These are phyloP conservation scores for Candida sojae DNA, from an alignment of 1,139 yeast species.

Conservation along the genomic window DNA sequence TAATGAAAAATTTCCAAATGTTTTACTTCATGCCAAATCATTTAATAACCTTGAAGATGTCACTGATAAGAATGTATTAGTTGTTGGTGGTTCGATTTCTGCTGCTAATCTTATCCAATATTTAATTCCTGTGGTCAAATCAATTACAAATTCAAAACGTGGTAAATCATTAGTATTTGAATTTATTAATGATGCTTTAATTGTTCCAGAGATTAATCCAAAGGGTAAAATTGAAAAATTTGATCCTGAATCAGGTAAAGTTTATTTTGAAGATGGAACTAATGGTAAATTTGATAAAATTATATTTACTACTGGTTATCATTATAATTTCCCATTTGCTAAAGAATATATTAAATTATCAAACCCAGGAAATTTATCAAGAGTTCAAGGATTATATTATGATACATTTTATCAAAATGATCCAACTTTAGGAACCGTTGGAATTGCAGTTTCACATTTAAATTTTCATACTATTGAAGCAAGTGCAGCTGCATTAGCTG, in stretches of 20 bases:
- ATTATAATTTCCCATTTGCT: slow-evolving; percentile 37
- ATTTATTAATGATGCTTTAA: slow-evolving; percentile 38
- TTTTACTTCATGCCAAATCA: slow-evolving; percentile 59
- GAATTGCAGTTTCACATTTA: slow-evolving; percentile 38
- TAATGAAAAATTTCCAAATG: slow-evolving; percentile 43
- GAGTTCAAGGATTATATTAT: slow-evolving; percentile 39
- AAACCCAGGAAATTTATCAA: slow-evolving; percentile 26
- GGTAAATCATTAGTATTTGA: slow-evolving; percentile 29
- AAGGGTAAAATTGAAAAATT: slow-evolving; percentile 30
- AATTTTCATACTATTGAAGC: slow-evolving; percentile 47
- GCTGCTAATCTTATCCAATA: slow-evolving; percentile 56
- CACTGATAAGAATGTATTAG: slow-evolving; percentile 41
- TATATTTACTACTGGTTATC: slow-evolving; percentile 40
- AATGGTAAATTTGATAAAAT: slow-evolving; percentile 25
- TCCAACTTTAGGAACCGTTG: slow-evolving; percentile 44
- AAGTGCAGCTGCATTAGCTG: slow-evolving; percentile 47
- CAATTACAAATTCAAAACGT: slow-evolving; percentile 39
- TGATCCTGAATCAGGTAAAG: slow-evolving; percentile 24
- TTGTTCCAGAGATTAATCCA: slow-evolving; percentile 33
- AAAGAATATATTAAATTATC: slow-evolving; percentile 20
- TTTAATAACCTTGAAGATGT: slow-evolving; percentile 54
- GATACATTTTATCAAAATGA: slow-evolving; percentile 42
- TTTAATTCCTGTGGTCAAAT: slow-evolving; percentile 40
- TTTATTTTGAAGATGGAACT: slow-evolving; percentile 32
- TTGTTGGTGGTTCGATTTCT: slow-evolving; percentile 54